Conservation (phyloP, 805 yeast genomes). For the Torulaspora microellipsoides region DNA sequence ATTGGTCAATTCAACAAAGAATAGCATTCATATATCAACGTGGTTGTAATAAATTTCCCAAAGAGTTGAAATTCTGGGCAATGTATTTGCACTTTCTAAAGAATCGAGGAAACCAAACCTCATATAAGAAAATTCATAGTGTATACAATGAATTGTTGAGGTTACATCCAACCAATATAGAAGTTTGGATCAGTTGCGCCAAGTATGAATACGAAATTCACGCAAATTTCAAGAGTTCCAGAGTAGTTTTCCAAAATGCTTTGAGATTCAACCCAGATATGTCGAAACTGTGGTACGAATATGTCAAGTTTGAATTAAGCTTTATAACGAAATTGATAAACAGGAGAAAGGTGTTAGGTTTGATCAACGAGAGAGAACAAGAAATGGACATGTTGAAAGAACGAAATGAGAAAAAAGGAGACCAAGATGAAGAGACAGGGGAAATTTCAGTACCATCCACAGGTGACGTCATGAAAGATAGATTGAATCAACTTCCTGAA, state of each 20-base stretch:
- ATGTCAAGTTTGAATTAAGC: slow-evolving; percentile 81
- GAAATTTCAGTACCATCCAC: slow-evolving; percentile 47
- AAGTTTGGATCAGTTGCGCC: slow-evolving; percentile 93
- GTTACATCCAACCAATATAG: slow-evolving; percentile 85
- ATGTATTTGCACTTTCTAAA: slow-evolving; percentile 66
- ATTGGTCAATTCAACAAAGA: slow-evolving; percentile 82
- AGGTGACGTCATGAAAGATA: slow-evolving; percentile 54
- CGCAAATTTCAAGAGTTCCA: slow-evolving; percentile 82
- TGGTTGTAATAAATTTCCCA: slow-evolving; percentile 75
- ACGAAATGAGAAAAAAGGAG: slow-evolving; percentile 30
- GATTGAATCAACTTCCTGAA: slow-evolving; percentile 74
- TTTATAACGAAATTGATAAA: slow-evolving; percentile 79
- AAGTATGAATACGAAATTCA: slow-evolving; percentile 87
- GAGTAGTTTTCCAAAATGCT: slow-evolving; percentile 79
- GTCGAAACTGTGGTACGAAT: slow-evolving; percentile 71
- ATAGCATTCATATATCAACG: slow-evolving; percentile 79
- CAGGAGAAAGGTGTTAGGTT: slow-evolving; percentile 76
- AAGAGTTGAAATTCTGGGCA: slow-evolving; percentile 73
- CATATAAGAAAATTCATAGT: slow-evolving; percentile 66
- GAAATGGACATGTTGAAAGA: slow-evolving; percentile 41
- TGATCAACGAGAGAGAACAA: slow-evolving; percentile 71
- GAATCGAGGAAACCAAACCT: slow-evolving; percentile 45
- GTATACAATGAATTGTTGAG: slow-evolving; percentile 74
- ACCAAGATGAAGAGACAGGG: slow-evolving; percentile 35
- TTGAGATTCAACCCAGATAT: slow-evolving; percentile 78